A percentile compares a stretch with the other conserved stretches of the same genome.
Evolutionary conservation across 139 green algal genomes (phyloP).

Genomic region (Coccomyxa sp.): DNA sequence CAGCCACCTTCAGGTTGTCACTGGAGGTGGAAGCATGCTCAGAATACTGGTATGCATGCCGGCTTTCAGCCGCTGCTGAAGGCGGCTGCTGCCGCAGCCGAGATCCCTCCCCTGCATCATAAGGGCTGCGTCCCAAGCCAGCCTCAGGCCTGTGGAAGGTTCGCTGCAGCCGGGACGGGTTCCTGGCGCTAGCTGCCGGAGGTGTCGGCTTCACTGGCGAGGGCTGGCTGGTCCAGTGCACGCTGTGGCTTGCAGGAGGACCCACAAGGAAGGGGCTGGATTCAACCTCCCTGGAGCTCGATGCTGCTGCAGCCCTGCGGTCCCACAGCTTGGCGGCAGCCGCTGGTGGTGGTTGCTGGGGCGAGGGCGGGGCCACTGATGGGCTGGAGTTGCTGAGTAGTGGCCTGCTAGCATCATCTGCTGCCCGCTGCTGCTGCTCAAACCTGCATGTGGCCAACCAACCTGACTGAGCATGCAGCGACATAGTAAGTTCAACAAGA

Average conservation of each 20-base stretch:
- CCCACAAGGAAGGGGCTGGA: neutral
- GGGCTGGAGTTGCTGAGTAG: neutral
- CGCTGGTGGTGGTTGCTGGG: neutral
- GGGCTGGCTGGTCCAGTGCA: neutral
- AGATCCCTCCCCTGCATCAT: neutral
- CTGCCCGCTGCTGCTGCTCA: neutral
- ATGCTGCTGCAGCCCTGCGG: too few species aligned
- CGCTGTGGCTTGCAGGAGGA: neutral
- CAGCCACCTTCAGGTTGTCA: conserved; percentile 5
- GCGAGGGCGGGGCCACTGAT: neutral
- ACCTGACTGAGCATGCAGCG: too few species aligned
- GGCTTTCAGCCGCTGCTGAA: neutral
- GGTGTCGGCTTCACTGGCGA: neutral
- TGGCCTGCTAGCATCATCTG: too few species aligned
- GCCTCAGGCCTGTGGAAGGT: neutral
- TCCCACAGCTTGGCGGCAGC: too few species aligned
- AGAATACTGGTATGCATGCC: neutral
- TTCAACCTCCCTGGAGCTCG: neutral
- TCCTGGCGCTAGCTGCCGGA: neutral
- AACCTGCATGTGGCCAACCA: neutral
- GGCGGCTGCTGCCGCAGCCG: neutral
- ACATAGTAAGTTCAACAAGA: too few species aligned
- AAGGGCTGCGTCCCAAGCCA: neutral
- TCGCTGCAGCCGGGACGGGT: neutral
- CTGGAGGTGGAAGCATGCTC: neutral